Percentiles rank a stretch among this genome's conserved stretches.
Conservation (phyloP, 2,329 filamentous ascomycete species). For the Phialophora tarda region DNA sequence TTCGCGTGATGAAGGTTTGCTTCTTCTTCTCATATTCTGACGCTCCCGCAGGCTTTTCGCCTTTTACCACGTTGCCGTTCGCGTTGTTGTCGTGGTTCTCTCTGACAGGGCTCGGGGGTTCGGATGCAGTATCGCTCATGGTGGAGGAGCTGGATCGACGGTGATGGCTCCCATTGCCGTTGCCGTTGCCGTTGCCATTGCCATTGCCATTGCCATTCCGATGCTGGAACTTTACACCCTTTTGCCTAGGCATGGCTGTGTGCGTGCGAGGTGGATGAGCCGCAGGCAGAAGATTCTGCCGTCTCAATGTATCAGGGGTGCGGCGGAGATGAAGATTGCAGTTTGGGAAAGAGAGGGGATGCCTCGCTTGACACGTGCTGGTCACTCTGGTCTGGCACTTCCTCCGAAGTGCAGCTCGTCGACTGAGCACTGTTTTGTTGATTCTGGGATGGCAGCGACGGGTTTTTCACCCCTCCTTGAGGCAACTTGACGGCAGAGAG, state of each 20-base stretch:
- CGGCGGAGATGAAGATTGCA: conserved; percentile 15
- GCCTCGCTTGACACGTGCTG: conserved; percentile 28
- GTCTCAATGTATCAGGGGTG: conserved; percentile 6
- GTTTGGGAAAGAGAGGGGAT: conserved; percentile 25
- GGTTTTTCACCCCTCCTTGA: background rate
- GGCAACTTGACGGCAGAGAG: background rate
- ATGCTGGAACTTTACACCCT: conserved; percentile 67
- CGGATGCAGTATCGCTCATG: conserved; percentile 58
- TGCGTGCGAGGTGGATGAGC: conserved; percentile 1
- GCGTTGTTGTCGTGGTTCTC: conserved; percentile 42
- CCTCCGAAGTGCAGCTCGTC: background rate
- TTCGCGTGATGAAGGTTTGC: conserved; percentile 93
- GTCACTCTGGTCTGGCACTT: background rate
- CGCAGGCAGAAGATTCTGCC: conserved; percentile 14
- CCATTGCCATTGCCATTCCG: conserved; percentile 54
- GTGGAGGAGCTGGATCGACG: conserved; percentile 62
- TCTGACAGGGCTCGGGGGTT: conserved; percentile 56
- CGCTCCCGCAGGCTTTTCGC: conserved; percentile 49
- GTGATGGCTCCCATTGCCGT: conserved; percentile 50
- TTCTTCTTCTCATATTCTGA: conserved; percentile 98
- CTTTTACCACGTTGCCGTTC: conserved; percentile 32
- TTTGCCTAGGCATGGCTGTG: conserved; percentile 57
- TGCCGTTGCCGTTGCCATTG: conserved; percentile 59
- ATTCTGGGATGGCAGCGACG: background rate
- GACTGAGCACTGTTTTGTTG: background rate